These are phyloP conservation scores for Ophiognomonia clavigignenti-juglandacearum DNA, from an alignment of 2,329 filamentous ascomycete species.

Conservation along the genomic window DNA sequence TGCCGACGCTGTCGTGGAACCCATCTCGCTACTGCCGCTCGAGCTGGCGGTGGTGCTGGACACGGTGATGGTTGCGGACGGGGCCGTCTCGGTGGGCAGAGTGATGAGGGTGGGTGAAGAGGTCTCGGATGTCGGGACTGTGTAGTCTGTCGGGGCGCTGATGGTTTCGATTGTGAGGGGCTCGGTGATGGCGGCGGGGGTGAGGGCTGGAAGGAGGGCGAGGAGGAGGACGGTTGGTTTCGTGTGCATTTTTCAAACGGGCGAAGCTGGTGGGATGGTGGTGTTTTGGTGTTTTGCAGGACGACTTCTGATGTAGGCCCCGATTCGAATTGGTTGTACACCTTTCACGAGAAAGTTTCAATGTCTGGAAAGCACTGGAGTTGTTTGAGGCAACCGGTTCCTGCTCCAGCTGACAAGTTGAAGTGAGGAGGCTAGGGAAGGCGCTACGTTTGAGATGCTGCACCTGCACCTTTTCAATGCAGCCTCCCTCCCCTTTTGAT, in stretches of 20 bases:
- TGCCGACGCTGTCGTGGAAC: not conserved
- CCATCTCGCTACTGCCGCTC: not conserved
- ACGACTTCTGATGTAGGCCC: not conserved
- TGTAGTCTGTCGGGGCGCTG: too few species aligned
- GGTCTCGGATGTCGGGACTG: not conserved
- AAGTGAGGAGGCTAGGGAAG: not conserved
- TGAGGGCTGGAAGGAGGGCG: not conserved
- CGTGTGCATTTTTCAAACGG: slow-evolving; percentile 4
- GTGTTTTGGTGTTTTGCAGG: not conserved
- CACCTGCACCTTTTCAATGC: not conserved
- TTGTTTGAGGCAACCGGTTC: too few species aligned
- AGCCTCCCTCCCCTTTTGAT: not conserved
- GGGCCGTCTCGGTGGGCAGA: not conserved
- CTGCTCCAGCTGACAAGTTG: too few species aligned
- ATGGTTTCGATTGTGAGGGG: not conserved
- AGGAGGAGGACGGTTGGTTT: not conserved
- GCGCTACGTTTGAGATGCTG: not conserved
- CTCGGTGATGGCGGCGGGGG: not conserved
- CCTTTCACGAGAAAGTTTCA: too few species aligned
- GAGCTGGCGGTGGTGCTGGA: not conserved
- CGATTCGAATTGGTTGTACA: too few species aligned
- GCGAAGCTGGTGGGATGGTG: not conserved
- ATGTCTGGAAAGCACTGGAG: too few species aligned
- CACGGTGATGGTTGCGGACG: not conserved
- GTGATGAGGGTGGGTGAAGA: not conserved